Evolutionary conservation across 345 rosid species (phyloP).

Genomic region (Bruguiera sexangula): DNA sequence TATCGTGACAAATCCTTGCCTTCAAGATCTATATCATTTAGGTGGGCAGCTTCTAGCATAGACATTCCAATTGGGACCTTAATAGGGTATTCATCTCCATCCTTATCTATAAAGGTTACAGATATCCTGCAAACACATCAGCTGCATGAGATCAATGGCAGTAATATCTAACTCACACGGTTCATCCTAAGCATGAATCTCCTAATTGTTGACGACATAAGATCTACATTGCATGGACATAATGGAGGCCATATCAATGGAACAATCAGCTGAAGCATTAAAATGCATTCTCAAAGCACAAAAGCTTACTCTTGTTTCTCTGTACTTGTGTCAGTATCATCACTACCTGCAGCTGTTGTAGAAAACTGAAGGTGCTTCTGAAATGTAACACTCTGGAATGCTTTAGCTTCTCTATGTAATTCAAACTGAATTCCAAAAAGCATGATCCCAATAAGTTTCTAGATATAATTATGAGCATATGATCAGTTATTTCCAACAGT

Average conservation of each 20-base stretch:
- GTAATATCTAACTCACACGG: no score
- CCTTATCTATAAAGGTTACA: constrained; percentile 82
- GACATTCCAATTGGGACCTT: constrained; percentile 86
- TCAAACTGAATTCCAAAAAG: constrained; percentile 33
- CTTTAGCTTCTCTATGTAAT: constrained; percentile 29
- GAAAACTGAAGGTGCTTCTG: constrained; percentile 34
- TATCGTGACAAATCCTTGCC: constrained; percentile 38
- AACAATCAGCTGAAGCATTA: not conserved
- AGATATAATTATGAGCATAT: not conserved
- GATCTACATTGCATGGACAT: no score
- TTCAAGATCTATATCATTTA: constrained; percentile 92
- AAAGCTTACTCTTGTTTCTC: constrained; percentile 51
- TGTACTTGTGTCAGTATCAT: constrained; percentile 29
- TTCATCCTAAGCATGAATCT: no score
- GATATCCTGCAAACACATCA: constrained; percentile 54
- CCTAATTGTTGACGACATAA: no score
- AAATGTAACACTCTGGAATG: constrained; percentile 34
- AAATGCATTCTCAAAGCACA: not conserved
- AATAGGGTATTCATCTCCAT: constrained; percentile 69
- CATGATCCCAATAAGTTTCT: constrained; percentile 9
- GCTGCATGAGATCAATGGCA: no score
- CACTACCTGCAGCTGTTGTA: constrained; percentile 30
- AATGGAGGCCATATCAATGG: not conserved
- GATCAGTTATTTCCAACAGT: not conserved
- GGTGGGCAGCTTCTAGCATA: constrained; percentile 89